Evolutionary conservation across 495 filamentous ascomycete species (phyloP).

Genomic region (Talaromyces proteolyticus): DNA sequence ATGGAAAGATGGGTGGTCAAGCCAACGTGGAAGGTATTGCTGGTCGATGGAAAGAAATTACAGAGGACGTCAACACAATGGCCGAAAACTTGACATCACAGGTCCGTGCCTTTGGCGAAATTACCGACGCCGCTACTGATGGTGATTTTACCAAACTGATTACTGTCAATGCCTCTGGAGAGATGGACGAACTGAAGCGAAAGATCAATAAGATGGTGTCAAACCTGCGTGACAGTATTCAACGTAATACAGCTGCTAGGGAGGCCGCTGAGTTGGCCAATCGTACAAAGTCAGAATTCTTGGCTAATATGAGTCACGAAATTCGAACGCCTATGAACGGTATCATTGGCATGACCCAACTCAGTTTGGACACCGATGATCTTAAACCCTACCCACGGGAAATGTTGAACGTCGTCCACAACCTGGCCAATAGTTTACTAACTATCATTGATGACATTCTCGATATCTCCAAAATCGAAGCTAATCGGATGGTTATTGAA

Average conservation of each 20-base stretch:
- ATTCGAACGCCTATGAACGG: conserved; percentile 92
- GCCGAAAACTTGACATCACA: conserved; percentile 96
- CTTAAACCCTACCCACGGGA: conserved; percentile 92
- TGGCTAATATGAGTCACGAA: conserved; percentile 99
- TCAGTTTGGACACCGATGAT: conserved; percentile 89
- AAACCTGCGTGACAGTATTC: conserved; percentile 92
- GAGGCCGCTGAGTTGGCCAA: conserved; percentile 97
- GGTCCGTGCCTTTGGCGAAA: conserved; percentile 95
- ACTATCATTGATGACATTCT: conserved; percentile 99
- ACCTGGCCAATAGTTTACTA: conserved; percentile 90
- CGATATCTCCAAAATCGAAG: conserved; percentile 99
- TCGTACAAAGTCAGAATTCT: conserved; percentile 97
- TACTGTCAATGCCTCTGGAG: conserved; percentile 95
- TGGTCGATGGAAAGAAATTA: conserved; percentile 97
- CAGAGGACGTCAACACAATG: conserved; percentile 98
- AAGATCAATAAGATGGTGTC: conserved; percentile 99
- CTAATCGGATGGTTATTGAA: conserved; percentile 99
- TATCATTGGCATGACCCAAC: conserved; percentile 93
- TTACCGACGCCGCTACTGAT: conserved; percentile 93
- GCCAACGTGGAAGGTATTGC: conserved; percentile 91
- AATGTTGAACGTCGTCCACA: conserved; percentile 98
- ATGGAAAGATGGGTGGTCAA: conserved; percentile 98
- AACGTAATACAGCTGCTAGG: conserved; percentile 93
- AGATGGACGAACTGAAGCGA: conserved; percentile 98
- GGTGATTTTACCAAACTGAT: conserved; percentile 96